Evolutionary conservation across 2,329 filamentous ascomycete species (phyloP), one percentile per base, ranked within the genome.

Genomic region (Exophiala oligosperma): DNA sequence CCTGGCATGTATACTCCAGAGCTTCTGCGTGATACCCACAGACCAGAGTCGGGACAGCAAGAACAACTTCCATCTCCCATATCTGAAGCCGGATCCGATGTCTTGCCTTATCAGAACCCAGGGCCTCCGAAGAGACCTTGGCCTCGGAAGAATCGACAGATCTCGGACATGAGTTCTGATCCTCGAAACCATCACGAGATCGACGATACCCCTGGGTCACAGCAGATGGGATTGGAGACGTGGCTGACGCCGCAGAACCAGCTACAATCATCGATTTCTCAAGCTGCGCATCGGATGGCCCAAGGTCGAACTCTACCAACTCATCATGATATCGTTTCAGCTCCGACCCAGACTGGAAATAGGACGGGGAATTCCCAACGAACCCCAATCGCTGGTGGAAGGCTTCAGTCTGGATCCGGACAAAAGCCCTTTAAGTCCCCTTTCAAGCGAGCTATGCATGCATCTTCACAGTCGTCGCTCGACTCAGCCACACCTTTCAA

Each of bases 371-470:
- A 2, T 9, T 35, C 11, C 32, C 32, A 8, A 1, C 24, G 28
- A 21, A 23, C 23, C 12, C 17, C 23, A 32, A 52, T 17, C 24
- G 62, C 61, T 24, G 59, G 63, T 8, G 52, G 58, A 28, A 49
- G 56, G n/a, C 47, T 54, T 4, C 63, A 46, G 40, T 35, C 37
- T 26, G 56, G 32, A 28, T 52, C 43, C 3, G 57, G 51, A 9
- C 43, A 54, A 52, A 66, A 53, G 41, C 61, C 38, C 49, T 63
- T 57, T 58, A 60, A 52, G 14, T 43, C 26, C 40, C 62, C 53
- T 35, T 46, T 14, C 11, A 60, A 44, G 51, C 6, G 44, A 23
- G 8, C 40, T 6, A 29, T 32, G 17, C 11, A 41, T 9, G 29
- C 24, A 35, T 24, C n/a, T 37, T 29, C 24, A 29, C 46, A 48